Evolutionary conservation across 495 filamentous ascomycete species (phyloP).

Genomic region (Symbiotaphrina buchneri): DNA sequence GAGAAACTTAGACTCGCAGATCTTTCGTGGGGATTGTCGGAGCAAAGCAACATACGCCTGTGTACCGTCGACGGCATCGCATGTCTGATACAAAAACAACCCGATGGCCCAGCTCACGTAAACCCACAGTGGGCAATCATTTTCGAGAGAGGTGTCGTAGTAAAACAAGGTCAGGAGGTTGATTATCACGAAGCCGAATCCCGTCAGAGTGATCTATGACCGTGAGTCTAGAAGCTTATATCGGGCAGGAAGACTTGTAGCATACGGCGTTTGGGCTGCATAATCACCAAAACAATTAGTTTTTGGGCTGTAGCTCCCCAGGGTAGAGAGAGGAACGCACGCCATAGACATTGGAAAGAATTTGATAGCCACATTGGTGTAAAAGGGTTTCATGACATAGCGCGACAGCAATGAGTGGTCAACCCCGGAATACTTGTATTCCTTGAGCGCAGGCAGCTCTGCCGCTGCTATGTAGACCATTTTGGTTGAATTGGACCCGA

Average conservation of each 20-base stretch:
- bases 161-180: constrained; percentile 88
- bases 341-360: constrained; percentile 94
- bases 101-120: constrained; percentile 80
- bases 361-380: constrained; percentile 80
- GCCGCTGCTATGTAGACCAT: constrained; percentile 87
- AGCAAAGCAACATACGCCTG: constrained; percentile 46
- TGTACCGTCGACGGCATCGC: constrained; percentile 88
- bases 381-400: constrained; percentile 93
- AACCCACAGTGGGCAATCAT: constrained; percentile 85
- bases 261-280: constrained; percentile 38
- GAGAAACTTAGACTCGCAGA: constrained; percentile 1
- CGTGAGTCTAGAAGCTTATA: neutral
- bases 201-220: constrained; percentile 60
- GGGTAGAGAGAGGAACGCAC: constrained; percentile 19
- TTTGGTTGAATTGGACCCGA: constrained; percentile 8
- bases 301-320: too few species aligned
- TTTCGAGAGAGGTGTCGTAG: constrained; percentile 88
- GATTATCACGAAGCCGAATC: constrained; percentile 74
- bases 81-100: constrained; percentile 91
- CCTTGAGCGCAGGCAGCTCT: constrained; percentile 62
- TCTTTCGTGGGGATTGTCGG: neutral
- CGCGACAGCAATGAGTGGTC: constrained; percentile 76
- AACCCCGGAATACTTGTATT: constrained; percentile 82
- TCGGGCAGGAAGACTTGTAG: constrained; percentile 5
- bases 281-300: too few species aligned